Evolutionary conservation across 139 green algal species (phyloP).

Genomic region (Zygnema cylindricum): DNA sequence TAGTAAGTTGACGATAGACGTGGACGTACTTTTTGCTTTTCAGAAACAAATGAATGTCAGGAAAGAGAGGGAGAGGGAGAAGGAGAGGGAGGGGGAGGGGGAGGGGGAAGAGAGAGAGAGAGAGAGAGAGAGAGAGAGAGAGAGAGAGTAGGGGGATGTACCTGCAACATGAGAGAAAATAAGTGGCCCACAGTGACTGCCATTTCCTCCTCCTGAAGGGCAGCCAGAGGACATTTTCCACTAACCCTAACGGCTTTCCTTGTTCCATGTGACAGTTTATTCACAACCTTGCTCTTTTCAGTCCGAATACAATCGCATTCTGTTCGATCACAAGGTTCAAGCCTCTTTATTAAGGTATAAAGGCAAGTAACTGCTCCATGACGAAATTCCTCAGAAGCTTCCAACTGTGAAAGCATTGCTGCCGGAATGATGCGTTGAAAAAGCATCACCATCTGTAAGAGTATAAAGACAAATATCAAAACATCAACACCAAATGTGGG

Average conservation of each 20-base stretch:
- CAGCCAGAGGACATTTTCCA: background rate
- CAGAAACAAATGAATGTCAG: background rate
- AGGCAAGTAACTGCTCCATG: constrained; percentile 4
- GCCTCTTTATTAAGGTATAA: background rate
- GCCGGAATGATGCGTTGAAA: constrained; percentile 10
- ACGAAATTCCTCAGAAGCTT: constrained; percentile 35
- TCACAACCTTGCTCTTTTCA: background rate
- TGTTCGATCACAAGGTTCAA: background rate
- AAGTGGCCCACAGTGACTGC: constrained; percentile 23
- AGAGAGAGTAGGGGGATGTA: background rate
- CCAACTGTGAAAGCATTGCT: constrained; percentile 13
- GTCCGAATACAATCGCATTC: background rate
- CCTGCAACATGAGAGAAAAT: constrained; percentile 37
- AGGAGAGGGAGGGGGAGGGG: background rate
- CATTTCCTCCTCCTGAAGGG: background rate
- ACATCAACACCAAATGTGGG: no score
- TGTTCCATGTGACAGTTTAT: background rate
- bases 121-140: background rate
- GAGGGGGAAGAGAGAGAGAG: background rate
- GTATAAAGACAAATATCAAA: background rate
- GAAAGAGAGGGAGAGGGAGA: background rate
- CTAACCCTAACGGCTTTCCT: background rate
- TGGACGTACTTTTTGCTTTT: background rate
- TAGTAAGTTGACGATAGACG: background rate
- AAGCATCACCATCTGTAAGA: constrained; percentile 7